Percentiles rank a stretch among this genome's conserved stretches.
Conservation (phyloP, 1,139 yeast species). For the Pichia sp. region DNA sequence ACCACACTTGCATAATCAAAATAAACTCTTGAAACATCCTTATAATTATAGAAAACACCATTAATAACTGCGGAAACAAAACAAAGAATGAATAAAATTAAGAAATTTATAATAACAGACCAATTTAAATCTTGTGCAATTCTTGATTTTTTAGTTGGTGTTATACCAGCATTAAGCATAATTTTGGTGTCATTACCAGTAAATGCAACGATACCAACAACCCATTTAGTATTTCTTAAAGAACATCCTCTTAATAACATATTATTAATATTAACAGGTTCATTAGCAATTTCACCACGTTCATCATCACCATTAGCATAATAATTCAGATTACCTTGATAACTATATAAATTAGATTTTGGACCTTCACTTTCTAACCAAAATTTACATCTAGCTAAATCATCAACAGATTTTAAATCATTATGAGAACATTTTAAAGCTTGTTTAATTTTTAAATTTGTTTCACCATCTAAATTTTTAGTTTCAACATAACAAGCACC, state of each 20-base stretch:
- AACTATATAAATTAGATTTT: slow-evolving; percentile 73
- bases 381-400: slow-evolving; percentile 67
- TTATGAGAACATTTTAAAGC: slow-evolving; percentile 65
- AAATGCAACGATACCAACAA: slow-evolving; percentile 78
- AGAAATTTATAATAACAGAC: slow-evolving; percentile 75
- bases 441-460: slow-evolving; percentile 78
- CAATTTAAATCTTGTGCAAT: slow-evolving; percentile 79
- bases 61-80: slow-evolving; percentile 76
- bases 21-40: slow-evolving; percentile 50
- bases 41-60: slow-evolving; percentile 61
- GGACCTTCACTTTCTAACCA: slow-evolving; percentile 93
- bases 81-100: slow-evolving; percentile 69
- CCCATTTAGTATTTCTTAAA: slow-evolving; percentile 93
- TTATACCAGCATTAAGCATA: slow-evolving; percentile 86
- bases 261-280: slow-evolving; percentile 76
- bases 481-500: slow-evolving; percentile 94
- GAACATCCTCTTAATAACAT: slow-evolving; percentile 83
- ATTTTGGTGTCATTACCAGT: slow-evolving; percentile 91
- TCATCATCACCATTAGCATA: slow-evolving; percentile 40
- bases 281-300: slow-evolving; percentile 38
- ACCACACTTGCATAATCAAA: slow-evolving; percentile 70
- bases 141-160: slow-evolving; percentile 84
- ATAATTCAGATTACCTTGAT: slow-evolving; percentile 77
- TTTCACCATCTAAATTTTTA: slow-evolving; percentile 93
- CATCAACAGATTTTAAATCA: slow-evolving; percentile 37